These are phyloP conservation scores for Coemansia sp. DNA, from an alignment of 192 early-diverging fungal species.

Conservation along the genomic window DNA sequence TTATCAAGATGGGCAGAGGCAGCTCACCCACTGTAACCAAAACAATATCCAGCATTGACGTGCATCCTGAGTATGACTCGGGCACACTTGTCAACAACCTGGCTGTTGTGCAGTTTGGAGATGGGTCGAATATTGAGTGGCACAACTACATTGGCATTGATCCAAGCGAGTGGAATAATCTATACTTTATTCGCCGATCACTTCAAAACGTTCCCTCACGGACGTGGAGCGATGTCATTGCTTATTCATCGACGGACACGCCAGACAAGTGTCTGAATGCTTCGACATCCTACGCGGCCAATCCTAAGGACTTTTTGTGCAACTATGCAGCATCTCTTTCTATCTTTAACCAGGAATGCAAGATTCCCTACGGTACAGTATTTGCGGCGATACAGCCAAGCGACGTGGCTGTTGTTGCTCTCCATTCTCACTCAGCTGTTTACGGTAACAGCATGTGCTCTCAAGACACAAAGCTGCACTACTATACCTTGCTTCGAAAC, in stretches of 20 bases:
- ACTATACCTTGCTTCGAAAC: slow-evolving; percentile 45
- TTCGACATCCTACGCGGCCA: slow-evolving; percentile 25
- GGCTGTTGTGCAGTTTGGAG: slow-evolving; percentile 37
- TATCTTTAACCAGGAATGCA: slow-evolving; percentile 23
- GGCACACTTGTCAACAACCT: slow-evolving; percentile 34
- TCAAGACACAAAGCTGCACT: slow-evolving; percentile 28
- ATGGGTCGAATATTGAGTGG: neutral
- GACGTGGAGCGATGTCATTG: slow-evolving; percentile 28
- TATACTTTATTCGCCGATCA: slow-evolving; percentile 32
- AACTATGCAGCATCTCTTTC: slow-evolving; percentile 28
- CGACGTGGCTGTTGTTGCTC: slow-evolving; percentile 24
- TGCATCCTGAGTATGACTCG: slow-evolving; percentile 28
- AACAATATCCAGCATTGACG: slow-evolving; percentile 16
- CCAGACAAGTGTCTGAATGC: slow-evolving; percentile 31
- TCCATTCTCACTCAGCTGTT: slow-evolving; percentile 40
- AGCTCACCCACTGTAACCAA: slow-evolving; percentile 11
- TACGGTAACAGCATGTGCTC: slow-evolving; percentile 42
- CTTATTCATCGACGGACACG: slow-evolving; percentile 11
- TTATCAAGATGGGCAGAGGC: slow-evolving; percentile 17
- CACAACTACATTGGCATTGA: slow-evolving; percentile 36
- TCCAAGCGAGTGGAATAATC: slow-evolving; percentile 24
- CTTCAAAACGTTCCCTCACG: slow-evolving; percentile 6
- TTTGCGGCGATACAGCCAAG: slow-evolving; percentile 37
- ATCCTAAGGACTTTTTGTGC: slow-evolving; percentile 40
- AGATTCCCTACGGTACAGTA: slow-evolving; percentile 40